Evolutionary conservation across 257 asterid genomes (phyloP), one percentile per base, ranked within the genome.

Genomic region (Solanum ahanhuiri): DNA sequence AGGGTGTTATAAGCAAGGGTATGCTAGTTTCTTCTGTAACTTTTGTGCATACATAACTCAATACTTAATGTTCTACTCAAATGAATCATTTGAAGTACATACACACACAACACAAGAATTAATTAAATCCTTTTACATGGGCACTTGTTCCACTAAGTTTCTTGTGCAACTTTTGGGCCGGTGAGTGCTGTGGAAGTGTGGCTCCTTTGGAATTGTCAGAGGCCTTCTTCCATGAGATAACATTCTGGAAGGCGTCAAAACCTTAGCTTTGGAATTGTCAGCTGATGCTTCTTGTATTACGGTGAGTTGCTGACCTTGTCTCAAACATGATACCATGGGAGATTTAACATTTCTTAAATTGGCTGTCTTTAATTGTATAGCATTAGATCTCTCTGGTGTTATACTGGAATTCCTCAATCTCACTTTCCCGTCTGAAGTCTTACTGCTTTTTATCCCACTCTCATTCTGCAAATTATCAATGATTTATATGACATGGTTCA

Each of bases 241-340:
- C 34, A 89, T 33, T 77, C 86, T 84, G 23, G 89, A 87, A 43
- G 83, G 67, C n/a, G 86, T 86, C 41, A 73, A 81, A 35, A 45
- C 64, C 86, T 63, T 86, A 69, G 67, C 76, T 73, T 58, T 87
- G 73, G 18, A 39, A 54, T 84, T 89, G 83, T 89, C 87, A 5
- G 95, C 88, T 64, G 94, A 90, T 82, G 77, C 66, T 91, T 91
- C 94, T 43, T 85, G 88, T 82, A 88, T 92, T 63, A 87, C 92
- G 20, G 88, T 91, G 33, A 92, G 95, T 86, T 92, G 90, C 89
- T 88, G 89, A 85, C 93, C 93, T 28, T 95, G 94, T 41, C 87
- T 86, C 87, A 89, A 71, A 87, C n/a, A 85, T 54, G 95, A 81
- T 71, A 70, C 73, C 85, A 30, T 69, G 69, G 95, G 88, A 67